These are phyloP conservation scores for Allomyces arbusculus DNA, from an alignment of 192 early-diverging fungal species.

Conservation along the genomic window DNA sequence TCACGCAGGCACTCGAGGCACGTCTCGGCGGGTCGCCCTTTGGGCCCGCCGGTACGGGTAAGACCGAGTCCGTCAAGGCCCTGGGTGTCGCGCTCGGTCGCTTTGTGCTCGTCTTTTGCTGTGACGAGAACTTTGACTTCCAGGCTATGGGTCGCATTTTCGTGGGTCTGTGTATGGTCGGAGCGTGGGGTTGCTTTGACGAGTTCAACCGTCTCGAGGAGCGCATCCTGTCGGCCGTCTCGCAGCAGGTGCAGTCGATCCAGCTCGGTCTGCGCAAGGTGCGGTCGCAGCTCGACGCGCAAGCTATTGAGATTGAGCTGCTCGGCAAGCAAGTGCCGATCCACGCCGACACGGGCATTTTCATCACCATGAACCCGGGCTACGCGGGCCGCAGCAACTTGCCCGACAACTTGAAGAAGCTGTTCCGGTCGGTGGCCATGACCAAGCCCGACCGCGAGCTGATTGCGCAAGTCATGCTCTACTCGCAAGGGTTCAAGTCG, in stretches of 20 bases:
- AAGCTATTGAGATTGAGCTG: slow-evolving; percentile 63
- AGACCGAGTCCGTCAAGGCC: slow-evolving; percentile 97
- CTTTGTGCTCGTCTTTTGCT: slow-evolving; percentile 98
- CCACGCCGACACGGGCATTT: slow-evolving; percentile 79
- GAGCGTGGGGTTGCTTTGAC: slow-evolving; percentile 99
- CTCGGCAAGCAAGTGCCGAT: slow-evolving; percentile 71
- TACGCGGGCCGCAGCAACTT: slow-evolving; percentile 96
- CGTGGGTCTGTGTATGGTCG: slow-evolving; percentile 93
- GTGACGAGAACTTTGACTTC: slow-evolving; percentile 99
- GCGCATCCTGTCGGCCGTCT: slow-evolving; percentile 92
- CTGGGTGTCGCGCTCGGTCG: slow-evolving; percentile 85
- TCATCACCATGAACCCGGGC: slow-evolving; percentile 98
- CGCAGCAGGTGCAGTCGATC: slow-evolving; percentile 98
- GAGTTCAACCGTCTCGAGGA: slow-evolving; percentile 99
- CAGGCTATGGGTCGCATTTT: slow-evolving; percentile 99
- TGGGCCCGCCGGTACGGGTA: slow-evolving; percentile 96
- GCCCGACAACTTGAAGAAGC: slow-evolving; percentile 96
- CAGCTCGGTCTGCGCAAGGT: slow-evolving; percentile 64
- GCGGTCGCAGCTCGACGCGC: neutral
- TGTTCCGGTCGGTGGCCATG: slow-evolving; percentile 98
- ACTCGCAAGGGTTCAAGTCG: slow-evolving; percentile 95
- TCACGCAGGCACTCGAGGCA: slow-evolving; percentile 87
- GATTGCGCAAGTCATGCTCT: slow-evolving; percentile 99
- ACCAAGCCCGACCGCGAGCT: slow-evolving; percentile 91
- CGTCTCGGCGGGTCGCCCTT: slow-evolving; percentile 92